Evolutionary conservation across 805 yeast species (phyloP), one percentile per base, ranked within the genome.

Genomic region (Candida sonorensis): DNA sequence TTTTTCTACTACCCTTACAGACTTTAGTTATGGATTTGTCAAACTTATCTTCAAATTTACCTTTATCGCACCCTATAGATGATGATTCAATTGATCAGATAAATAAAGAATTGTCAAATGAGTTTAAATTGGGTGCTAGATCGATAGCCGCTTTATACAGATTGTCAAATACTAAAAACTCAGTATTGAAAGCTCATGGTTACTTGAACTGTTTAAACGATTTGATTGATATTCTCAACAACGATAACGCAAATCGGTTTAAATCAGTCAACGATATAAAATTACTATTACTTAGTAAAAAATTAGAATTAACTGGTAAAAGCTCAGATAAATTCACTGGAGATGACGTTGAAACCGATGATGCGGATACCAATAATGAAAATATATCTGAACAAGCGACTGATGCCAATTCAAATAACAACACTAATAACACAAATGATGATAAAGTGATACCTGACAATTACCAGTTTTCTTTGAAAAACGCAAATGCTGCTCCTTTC

Each of bases 11-110:
- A n/a, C n/a, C n/a, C n/a, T n/a, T n/a, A n/a, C n/a, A n/a, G n/a
- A n/a, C n/a, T n/a, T n/a, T n/a, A n/a, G n/a, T n/a, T n/a, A 75
- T 77, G 84, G 85, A 78, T 51, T 59, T 79, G 37, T 75, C 83
- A 2, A 77, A 77, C 39, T 48, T 79, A 26, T 72, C 81, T 2
- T 57, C 64, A 7, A 62, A 67, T 31, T 56, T 78, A 14, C 85
- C 84, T 1, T 62, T 71, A 3, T 64, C 78, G 0, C 59, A 51
- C 22, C 69, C 75, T 3, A 59, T 72, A 9, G 64, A 61, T 26
- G 69, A 69, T 22, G 62, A 63, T 7, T 57, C 74, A n/a, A 51
- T 74, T 1, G 53, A 57, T 17, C 69, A 66, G 18, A 56, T 77
- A 28, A 71, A 67, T 37, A 59, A 55, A 26, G 81, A 79, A 28